Evolutionary conservation across 2,329 filamentous ascomycete species (phyloP).

Genomic region (Paraphaeosphaeria sporulosa): DNA sequence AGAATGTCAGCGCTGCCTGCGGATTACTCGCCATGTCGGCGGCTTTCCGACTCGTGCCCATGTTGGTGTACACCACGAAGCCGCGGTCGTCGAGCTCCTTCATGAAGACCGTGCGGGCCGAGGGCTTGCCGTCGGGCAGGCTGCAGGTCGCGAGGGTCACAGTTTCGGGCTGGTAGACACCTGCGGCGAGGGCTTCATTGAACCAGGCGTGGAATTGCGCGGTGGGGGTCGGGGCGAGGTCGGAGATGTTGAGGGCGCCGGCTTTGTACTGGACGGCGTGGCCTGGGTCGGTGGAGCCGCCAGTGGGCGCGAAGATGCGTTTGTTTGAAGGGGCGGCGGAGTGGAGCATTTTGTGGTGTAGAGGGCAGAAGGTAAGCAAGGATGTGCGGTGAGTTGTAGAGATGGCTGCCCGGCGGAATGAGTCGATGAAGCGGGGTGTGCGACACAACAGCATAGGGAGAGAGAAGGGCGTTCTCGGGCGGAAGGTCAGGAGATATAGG

Average conservation of each 20-base stretch:
- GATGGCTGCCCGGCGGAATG: neutral
- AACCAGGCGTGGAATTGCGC: conserved; percentile 93
- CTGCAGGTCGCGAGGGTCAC: conserved; percentile 85
- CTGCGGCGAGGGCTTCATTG: conserved; percentile 68
- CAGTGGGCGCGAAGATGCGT: conserved; percentile 69
- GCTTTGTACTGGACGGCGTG: conserved; percentile 81
- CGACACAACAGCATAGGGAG: conserved; percentile 4
- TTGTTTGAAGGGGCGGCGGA: conserved; percentile 35
- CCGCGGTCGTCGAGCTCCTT: conserved; percentile 87
- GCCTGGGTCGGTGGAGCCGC: conserved; percentile 55
- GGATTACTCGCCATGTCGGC: conserved; percentile 75
- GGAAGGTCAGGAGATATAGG: neutral
- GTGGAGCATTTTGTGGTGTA: conserved; percentile 32
- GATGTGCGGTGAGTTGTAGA: neutral
- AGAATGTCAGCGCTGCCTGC: conserved; percentile 85
- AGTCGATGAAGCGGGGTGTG: neutral
- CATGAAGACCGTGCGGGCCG: conserved; percentile 86
- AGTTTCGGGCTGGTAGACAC: conserved; percentile 82
- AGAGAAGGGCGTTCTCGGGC: neutral
- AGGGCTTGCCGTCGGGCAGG: conserved; percentile 84
- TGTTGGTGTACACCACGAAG: conserved; percentile 95
- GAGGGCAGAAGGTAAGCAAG: neutral
- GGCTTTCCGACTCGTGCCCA: conserved; percentile 76
- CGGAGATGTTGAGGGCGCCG: conserved; percentile 65
- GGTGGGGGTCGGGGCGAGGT: conserved; percentile 73